These are phyloP conservation scores for Cladorrhinum sp. DNA, from an alignment of 2,329 filamentous ascomycete species.

Conservation along the genomic window DNA sequence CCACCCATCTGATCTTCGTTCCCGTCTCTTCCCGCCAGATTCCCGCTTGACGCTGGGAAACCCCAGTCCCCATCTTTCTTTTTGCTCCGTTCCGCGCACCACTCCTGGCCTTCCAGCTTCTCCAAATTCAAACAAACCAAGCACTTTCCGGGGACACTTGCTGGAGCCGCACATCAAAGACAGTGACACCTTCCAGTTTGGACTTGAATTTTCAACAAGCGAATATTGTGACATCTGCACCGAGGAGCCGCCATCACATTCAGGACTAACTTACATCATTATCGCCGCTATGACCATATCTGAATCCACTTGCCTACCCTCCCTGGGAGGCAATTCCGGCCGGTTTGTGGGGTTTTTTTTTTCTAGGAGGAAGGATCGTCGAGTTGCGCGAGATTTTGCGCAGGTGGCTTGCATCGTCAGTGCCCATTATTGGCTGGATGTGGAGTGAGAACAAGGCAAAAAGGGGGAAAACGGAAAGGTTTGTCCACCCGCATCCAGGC, in stretches of 20 bases:
- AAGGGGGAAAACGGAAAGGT: not conserved
- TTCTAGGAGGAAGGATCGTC: not conserved
- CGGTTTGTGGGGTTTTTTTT: not conserved
- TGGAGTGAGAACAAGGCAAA: not conserved
- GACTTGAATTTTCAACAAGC: not conserved
- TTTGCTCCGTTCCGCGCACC: not conserved
- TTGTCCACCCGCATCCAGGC: not conserved
- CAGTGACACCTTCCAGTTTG: constrained; percentile 9
- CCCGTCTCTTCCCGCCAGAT: not conserved
- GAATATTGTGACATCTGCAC: constrained; percentile 6
- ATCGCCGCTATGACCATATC: not conserved
- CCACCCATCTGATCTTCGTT: constrained; percentile 2
- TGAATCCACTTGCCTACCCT: not conserved
- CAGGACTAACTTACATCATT: not conserved
- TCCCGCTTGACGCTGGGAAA: not conserved
- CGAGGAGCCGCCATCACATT: constrained; percentile 3
- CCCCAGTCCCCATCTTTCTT: not conserved
- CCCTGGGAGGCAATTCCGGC: not conserved
- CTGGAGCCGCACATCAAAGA: not conserved
- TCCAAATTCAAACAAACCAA: not conserved
- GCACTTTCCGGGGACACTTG: not conserved
- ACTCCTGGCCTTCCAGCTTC: not conserved
- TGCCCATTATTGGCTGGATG: not conserved
- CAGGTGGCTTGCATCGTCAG: not conserved
- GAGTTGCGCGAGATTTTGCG: not conserved